These are phyloP conservation scores for Cladosporium sp. DNA, from an alignment of 2,329 filamentous ascomycete species.

Conservation along the genomic window DNA sequence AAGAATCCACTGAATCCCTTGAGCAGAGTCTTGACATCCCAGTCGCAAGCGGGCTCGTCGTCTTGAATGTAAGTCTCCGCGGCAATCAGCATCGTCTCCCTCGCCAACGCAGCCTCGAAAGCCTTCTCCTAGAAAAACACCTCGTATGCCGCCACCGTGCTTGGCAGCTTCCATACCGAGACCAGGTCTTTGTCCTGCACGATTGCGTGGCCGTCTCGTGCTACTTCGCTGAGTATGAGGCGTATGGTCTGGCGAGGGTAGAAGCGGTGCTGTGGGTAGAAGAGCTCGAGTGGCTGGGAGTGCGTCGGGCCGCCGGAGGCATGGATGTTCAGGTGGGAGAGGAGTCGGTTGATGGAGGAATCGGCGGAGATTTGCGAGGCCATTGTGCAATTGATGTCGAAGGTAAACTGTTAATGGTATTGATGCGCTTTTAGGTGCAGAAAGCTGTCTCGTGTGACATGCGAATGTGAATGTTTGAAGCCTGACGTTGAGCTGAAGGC, in stretches of 20 bases:
- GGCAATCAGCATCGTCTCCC: conserved; percentile 20
- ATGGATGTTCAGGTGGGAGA: conserved; percentile 15
- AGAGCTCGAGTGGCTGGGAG: conserved; percentile 19
- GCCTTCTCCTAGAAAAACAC: conserved; percentile 26
- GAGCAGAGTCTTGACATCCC: background rate
- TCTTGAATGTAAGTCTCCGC: conserved; percentile 22
- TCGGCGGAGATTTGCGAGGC: background rate
- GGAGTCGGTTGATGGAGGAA: conserved; percentile 9
- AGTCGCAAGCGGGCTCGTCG: background rate
- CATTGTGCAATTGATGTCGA: background rate
- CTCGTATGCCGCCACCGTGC: conserved; percentile 18
- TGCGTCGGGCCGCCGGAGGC: conserved; percentile 18
- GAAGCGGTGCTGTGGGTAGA: conserved; percentile 15
- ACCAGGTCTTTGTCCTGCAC: conserved; percentile 25
- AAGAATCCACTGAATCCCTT: conserved; percentile 14
- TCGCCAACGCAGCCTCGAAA: conserved; percentile 22
- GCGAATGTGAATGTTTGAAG: no score
- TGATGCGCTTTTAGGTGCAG: no score
- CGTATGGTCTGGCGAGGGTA: conserved; percentile 15
- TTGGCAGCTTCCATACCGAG: conserved; percentile 22
- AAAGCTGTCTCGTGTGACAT: no score
- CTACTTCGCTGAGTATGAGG: conserved; percentile 8
- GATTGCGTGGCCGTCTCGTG: conserved; percentile 12
- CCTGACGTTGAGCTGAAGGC: no score
- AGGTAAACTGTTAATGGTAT: no score